Evolutionary conservation across 2,329 filamentous ascomycete species (phyloP).

Genomic region (Cladosporium velox): DNA sequence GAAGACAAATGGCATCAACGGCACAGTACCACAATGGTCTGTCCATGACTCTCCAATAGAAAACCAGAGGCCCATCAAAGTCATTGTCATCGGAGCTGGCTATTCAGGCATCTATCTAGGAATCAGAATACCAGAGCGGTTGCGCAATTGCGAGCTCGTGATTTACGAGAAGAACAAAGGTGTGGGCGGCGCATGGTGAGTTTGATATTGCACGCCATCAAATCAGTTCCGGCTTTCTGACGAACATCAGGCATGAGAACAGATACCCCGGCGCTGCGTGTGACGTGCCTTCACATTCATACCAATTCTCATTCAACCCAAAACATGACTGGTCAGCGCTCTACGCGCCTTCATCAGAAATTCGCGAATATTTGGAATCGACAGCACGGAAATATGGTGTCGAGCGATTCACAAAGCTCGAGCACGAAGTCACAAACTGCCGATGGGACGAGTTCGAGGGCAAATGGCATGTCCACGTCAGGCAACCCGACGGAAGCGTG

Average conservation of each 20-base stretch:
- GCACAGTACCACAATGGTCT: constrained; percentile 27
- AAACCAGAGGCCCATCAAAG: constrained; percentile 45
- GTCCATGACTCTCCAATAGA: constrained; percentile 45
- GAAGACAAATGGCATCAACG: constrained; percentile 24
- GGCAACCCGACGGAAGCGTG: constrained; percentile 32
- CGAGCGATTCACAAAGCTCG: constrained; percentile 51
- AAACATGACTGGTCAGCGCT: constrained; percentile 45
- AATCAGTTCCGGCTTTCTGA: constrained; percentile 27
- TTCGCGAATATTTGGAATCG: constrained; percentile 95
- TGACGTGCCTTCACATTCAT: constrained; percentile 46
- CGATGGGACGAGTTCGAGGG: constrained; percentile 37
- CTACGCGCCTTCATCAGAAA: constrained; percentile 67
- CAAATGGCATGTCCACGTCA: constrained; percentile 42
- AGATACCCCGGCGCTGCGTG: constrained; percentile 49
- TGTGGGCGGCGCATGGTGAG: constrained; percentile 33
- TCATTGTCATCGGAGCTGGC: constrained; percentile 49
- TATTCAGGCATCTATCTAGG: constrained; percentile 49
- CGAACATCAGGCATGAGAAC: constrained; percentile 41
- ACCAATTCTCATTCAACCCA: constrained; percentile 48
- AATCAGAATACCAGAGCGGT: constrained; percentile 38
- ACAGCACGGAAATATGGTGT: constrained; percentile 89
- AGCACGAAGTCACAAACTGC: constrained; percentile 40
- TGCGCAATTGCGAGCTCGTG: constrained; percentile 42
- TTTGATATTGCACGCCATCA: not conserved
- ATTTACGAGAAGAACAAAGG: constrained; percentile 49